phyloP scores from a whole-genome alignment of 306 rosid species.

The Gynostemma pentaphyllum region DNA sequence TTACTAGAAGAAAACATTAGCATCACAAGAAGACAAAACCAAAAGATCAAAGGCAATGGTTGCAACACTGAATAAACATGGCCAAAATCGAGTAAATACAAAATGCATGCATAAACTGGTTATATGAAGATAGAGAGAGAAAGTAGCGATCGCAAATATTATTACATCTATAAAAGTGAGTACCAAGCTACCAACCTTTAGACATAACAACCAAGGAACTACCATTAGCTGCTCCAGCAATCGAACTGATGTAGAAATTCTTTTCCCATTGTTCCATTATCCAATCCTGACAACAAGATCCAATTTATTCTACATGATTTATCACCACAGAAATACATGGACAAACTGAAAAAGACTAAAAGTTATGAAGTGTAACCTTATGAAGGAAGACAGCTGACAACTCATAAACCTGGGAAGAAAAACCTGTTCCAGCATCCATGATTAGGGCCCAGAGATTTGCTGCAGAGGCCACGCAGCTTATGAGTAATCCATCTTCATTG shows the following conservation, averaged over 20 bases:
- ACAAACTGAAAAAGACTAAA: not conserved
- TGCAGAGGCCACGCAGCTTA: conserved; percentile 80
- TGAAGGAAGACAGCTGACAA: conserved; percentile 70
- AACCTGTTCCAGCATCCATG: conserved; percentile 94
- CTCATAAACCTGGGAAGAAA: conserved; percentile 81
- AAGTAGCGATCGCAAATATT: not conserved
- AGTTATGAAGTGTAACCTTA: conserved; percentile 40
- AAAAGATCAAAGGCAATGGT: not conserved
- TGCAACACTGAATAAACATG: not conserved
- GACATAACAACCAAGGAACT: conserved; percentile 97
- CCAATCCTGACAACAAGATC: conserved; percentile 70
- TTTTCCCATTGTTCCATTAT: conserved; percentile 97
- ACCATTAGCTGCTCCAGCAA: conserved; percentile 80
- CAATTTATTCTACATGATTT: conserved; percentile 5
- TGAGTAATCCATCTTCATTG: conserved; percentile 78
- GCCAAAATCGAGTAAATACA: not conserved
- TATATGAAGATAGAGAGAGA: not conserved
- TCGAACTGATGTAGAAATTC: conserved; percentile 81
- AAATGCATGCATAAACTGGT: not conserved
- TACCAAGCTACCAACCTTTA: conserved; percentile 44
- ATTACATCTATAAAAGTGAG: not conserved
- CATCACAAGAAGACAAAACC: not conserved
- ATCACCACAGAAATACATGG: not conserved
- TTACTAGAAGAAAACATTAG: not conserved
- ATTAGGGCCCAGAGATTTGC: conserved; percentile 77